Percentiles rank a stretch among this genome's conserved stretches.
Evolutionary conservation across 2,329 filamentous ascomycete species (phyloP).

Genomic region (Aureobasidium sp.): DNA sequence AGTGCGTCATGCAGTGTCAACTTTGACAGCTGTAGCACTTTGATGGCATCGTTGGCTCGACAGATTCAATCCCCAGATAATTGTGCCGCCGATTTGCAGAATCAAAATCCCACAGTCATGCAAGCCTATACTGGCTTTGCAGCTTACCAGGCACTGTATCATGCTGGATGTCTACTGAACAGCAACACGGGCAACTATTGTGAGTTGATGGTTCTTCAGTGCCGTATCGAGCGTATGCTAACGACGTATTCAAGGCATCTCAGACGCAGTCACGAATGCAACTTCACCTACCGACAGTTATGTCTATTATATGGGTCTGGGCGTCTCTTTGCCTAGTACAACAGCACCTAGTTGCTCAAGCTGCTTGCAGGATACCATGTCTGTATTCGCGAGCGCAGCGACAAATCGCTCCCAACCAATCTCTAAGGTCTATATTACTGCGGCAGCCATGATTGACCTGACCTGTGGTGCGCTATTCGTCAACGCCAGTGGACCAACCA

Average conservation of each 20-base stretch:
- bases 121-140: constrained; percentile 69
- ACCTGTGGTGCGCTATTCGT: constrained; percentile 41
- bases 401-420: constrained; percentile 60
- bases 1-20: constrained; percentile 70
- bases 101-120: constrained; percentile 61
- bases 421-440: constrained; percentile 59
- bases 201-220: constrained; percentile 35
- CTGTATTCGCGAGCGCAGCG: constrained; percentile 65
- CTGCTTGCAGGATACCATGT: constrained; percentile 77
- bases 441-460: constrained; percentile 67
- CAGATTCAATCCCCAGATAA: constrained; percentile 56
- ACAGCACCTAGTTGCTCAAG: constrained; percentile 65
- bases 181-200: constrained; percentile 54
- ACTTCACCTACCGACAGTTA: constrained; percentile 65
- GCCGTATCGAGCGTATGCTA: neutral
- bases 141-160: constrained; percentile 71
- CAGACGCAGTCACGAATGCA: constrained; percentile 72
- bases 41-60: constrained; percentile 58
- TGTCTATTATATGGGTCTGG: constrained; percentile 80
- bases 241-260: constrained; percentile 48
- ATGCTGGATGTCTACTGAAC: constrained; percentile 71
- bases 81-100: constrained; percentile 65
- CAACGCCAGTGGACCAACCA: neutral
- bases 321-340: constrained; percentile 59
- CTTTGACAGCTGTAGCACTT: constrained; percentile 55